phyloP scores from a whole-genome alignment of 306 rosid species.

The Inga leiocalycina region DNA sequence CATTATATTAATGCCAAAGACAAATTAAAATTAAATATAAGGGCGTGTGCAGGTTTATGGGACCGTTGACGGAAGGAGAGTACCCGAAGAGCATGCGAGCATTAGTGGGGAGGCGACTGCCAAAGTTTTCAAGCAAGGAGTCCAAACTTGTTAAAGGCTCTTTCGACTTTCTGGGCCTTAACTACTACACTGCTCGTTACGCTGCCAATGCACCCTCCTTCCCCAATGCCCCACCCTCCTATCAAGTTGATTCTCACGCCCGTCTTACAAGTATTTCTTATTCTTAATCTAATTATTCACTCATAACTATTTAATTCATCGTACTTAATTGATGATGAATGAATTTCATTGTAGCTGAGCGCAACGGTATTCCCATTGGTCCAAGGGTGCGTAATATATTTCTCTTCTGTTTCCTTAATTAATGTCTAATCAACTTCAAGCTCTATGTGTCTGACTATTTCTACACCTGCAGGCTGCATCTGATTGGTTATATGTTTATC shows the following conservation, averaged over 20 bases:
- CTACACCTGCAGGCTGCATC: neutral
- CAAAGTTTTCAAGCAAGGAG: neutral
- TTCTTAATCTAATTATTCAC: neutral
- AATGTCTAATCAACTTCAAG: neutral
- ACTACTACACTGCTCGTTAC: conserved; percentile 17
- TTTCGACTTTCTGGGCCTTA: conserved; percentile 16
- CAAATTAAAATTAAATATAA: neutral
- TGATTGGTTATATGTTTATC: conserved; percentile 14
- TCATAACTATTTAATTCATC: no score
- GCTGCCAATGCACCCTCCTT: neutral
- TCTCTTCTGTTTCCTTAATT: neutral
- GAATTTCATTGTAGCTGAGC: neutral
- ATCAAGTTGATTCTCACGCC: neutral
- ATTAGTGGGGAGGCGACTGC: neutral
- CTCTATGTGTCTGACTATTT: neutral
- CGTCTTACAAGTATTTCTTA: neutral
- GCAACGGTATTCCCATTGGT: conserved; percentile 36
- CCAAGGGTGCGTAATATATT: conserved; percentile 13
- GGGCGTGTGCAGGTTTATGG: conserved; percentile 4
- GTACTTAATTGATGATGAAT: no score
- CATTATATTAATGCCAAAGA: no score
- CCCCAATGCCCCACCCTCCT: neutral
- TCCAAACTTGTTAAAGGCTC: neutral
- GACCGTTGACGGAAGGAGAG: neutral
- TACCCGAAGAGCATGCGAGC: neutral